Evolutionary conservation across 164 flowering plant species (phyloP), one percentile per base, ranked within the genome.

Genomic region (Liriodendron chinense): DNA sequence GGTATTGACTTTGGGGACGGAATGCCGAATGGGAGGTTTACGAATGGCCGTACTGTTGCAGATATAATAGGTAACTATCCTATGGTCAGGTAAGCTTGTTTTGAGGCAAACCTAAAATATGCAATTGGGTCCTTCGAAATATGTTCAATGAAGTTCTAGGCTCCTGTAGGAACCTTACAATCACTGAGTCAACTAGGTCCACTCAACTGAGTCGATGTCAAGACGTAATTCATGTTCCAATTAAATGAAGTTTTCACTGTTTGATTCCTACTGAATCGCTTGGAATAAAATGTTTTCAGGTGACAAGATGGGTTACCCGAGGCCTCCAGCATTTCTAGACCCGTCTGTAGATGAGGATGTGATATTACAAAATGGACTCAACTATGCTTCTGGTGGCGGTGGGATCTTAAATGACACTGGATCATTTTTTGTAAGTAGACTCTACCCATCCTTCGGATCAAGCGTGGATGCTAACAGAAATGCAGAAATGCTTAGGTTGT

Each of bases 351-450:
- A 82, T 1, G 99, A 89, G 75, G 98, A 96, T 74, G 69, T 79
- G 28, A 94, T 96, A 61, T 78, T 96, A 68, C 85, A 81, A 64
- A 92, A 89, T 72, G 99, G 99, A 65, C 91, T 92, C 6, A 96
- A 91, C 71, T 96, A 79, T 83, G 99, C 99, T 43, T 96, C 99
- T 13, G 99, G 99, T 64, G 99, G 99, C 74, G 98, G 92, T 23
- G 99, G 99, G 34, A 96, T 96, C 78, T 80, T 96, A 81, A 92
- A 96, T 79, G 91, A 92, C 78, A 92, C 99, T 4, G 98, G 97
- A 0, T 73, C 86, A 12, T 79, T 71, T 20, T 96, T 93, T 83
- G 98, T 93, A 88, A 89, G 97, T 85, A 56, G 13, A 3, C 1
- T 20, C 43, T 0, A 34, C 7, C 43, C 5, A 34, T 34, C 7